These are phyloP conservation scores for Pseudozyma tsukubaensis DNA, from an alignment of 1,284 basidiomycete genomes.

Conservation along the genomic window DNA sequence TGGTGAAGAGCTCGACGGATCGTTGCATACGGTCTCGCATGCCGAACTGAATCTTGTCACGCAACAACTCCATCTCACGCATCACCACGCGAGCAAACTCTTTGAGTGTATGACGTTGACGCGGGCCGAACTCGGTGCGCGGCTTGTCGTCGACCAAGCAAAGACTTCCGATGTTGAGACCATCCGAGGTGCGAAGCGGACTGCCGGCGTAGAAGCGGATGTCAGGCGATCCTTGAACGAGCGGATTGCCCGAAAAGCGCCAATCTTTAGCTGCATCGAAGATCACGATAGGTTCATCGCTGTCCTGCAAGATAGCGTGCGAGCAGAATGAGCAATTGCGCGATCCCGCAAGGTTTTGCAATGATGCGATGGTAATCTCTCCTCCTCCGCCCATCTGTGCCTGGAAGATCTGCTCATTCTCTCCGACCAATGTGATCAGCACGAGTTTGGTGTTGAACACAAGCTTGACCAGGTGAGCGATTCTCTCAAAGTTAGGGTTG, in stretches of 20 bases:
- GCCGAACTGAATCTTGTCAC: conserved; percentile 91
- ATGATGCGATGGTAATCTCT: conserved; percentile 32
- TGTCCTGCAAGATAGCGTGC: conserved; percentile 84
- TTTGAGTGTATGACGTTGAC: conserved; percentile 89
- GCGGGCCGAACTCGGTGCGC: conserved; percentile 83
- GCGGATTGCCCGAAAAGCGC: conserved; percentile 85
- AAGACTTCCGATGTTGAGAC: conserved; percentile 87
- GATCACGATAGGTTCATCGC: conserved; percentile 87
- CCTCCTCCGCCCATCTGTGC: conserved; percentile 76
- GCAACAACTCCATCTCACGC: conserved; percentile 94
- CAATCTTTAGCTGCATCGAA: conserved; percentile 85
- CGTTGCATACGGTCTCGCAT: conserved; percentile 90
- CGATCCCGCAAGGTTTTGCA: conserved; percentile 69
- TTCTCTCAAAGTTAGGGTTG: conserved; percentile 91
- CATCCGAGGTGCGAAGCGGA: conserved; percentile 86
- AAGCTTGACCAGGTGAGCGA: conserved; percentile 86
- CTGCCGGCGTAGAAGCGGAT: conserved; percentile 92
- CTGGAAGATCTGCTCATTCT: conserved; percentile 87
- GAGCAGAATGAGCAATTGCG: conserved; percentile 82
- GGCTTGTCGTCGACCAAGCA: conserved; percentile 88
- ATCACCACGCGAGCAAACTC: conserved; percentile 92
- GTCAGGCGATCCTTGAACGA: conserved; percentile 77
- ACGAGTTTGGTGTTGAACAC: conserved; percentile 92
- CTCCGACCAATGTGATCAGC: conserved; percentile 82
- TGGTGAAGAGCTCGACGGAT: conserved; percentile 94